Base-by-base conservation (phyloP, 768 basidiomycete genomes). In the Gelatoporia subvermispora region DNA sequence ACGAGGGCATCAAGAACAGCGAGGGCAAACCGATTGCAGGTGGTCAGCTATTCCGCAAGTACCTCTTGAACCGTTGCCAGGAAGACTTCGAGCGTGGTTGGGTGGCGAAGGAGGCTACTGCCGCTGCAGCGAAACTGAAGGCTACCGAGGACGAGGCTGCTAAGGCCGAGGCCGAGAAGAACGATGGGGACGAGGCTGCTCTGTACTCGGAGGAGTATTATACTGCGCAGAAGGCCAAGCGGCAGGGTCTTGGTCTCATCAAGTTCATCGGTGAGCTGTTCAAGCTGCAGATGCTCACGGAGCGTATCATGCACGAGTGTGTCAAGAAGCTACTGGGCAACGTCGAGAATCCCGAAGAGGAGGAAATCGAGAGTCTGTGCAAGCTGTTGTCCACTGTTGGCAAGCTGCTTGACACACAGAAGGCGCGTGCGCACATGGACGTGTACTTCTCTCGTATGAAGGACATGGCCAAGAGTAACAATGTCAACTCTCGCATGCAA, bases 201-300 rank as follows among this genome's bases (percentile, higher is more conserved):
- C 76, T 96, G 23, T 89, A 96, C 65, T 94, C 91, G 11, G 92
- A 96, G 1, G 95, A 96, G 69, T 97, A 60, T 52, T 97, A 72
- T 94, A 95, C 60, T 35, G 91, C 91, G 10, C 87, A 93, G 68
- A 95, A 94, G 74, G 95, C 93, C 36, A 97, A 96, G 73, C 88
- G 94, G 50, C 89, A 90, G 51, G 93, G 95, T 65, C 84, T 96
- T 9, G 93, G 94, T 73, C 79, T 97, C 58, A 91, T 96, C 72
- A 91, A 89, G 68, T 94, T 98, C 72, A 95, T 98, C 53, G 95
- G 95, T 53, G 94, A 98, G 70, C 74, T 97, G 43, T 98, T 92
- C 84, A 96, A 95, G 72, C 73, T 97, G 18, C 88, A 89, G 70
- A 95, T 97, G 92, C 73, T 97, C 45, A 93, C 92, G 40, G 91